Conservation (phyloP, 768 basidiomycete species). For the Lactifluus pinguis region DNA sequence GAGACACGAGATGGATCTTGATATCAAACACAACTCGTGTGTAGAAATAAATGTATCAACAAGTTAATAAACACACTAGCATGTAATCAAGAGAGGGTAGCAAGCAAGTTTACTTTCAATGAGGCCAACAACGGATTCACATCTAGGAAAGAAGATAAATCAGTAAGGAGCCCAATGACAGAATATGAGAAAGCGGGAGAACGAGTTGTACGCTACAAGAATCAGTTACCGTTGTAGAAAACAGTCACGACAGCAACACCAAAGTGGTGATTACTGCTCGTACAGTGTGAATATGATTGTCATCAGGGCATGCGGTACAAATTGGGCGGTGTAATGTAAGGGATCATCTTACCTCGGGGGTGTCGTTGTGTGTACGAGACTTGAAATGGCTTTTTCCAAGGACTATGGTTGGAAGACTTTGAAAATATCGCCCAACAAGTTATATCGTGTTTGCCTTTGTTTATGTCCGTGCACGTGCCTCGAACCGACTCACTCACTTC, state of each 20-base stretch:
- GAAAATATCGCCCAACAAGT: neutral
- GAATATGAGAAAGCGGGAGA: neutral
- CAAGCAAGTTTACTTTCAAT: neutral
- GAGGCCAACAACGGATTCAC: neutral
- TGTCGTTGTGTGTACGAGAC: too few species aligned
- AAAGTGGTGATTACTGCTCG: slow-evolving; percentile 37
- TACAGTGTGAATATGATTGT: slow-evolving; percentile 68
- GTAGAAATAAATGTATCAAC: neutral
- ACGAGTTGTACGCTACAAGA: slow-evolving; percentile 22
- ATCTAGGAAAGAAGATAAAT: neutral
- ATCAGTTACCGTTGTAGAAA: slow-evolving; percentile 87
- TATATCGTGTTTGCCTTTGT: neutral
- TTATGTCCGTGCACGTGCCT: neutral
- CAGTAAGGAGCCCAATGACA: neutral
- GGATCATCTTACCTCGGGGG: neutral
- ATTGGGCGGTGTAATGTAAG: neutral
- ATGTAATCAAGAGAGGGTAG: neutral
- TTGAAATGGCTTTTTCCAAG: too few species aligned
- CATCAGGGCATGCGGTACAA: slow-evolving; percentile 35
- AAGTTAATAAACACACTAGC: neutral
- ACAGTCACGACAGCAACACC: slow-evolving; percentile 41
- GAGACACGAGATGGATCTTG: slow-evolving; percentile 9
- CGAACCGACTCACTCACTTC: neutral
- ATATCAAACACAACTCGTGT: neutral
- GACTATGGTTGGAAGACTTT: too few species aligned